A percentile compares a stretch with the other conserved stretches of the same genome.
phyloP scores from a whole-genome alignment of 305 asterid genomes.

The Solanum hybrid region DNA sequence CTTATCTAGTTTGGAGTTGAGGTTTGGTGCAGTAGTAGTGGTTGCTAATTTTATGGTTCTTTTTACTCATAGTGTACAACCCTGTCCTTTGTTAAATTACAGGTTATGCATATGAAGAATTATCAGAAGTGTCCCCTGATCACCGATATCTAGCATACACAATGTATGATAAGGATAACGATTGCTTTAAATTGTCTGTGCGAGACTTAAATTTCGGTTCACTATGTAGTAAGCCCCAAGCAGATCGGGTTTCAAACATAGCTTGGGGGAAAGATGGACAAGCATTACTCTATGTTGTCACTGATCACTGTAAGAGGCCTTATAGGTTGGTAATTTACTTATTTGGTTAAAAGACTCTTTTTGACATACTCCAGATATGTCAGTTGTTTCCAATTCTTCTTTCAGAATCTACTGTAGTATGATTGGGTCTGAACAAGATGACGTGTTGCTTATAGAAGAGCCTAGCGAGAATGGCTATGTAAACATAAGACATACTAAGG shows the following conservation, averaged over 20 bases:
- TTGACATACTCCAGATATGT: conserved; percentile 10
- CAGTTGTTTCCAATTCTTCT: conserved; percentile 9
- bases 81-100: conserved; percentile 1
- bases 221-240: conserved; percentile 69
- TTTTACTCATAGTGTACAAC: neutral
- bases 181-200: conserved; percentile 64
- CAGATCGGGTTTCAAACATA: conserved; percentile 60
- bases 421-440: conserved; percentile 60
- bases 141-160: conserved; percentile 94
- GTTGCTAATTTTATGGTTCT: neutral
- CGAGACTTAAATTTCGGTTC: conserved; percentile 83
- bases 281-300: conserved; percentile 72
- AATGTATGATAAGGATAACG: conserved; percentile 86
- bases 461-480: conserved; percentile 54
- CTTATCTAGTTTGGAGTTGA: neutral
- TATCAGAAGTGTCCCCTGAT: conserved; percentile 92
- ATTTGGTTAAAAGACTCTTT: neutral
- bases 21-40: neutral
- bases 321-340: conserved; percentile 46
- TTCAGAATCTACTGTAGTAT: conserved; percentile 72
- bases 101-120: conserved; percentile 89
- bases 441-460: conserved; percentile 67
- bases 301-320: conserved; percentile 81
- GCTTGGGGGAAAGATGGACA: conserved; percentile 93
- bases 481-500: conserved; percentile 69